Base-by-base conservation (phyloP, 1,284 basidiomycete genomes). In the Porogramme epimiltina region DNA sequence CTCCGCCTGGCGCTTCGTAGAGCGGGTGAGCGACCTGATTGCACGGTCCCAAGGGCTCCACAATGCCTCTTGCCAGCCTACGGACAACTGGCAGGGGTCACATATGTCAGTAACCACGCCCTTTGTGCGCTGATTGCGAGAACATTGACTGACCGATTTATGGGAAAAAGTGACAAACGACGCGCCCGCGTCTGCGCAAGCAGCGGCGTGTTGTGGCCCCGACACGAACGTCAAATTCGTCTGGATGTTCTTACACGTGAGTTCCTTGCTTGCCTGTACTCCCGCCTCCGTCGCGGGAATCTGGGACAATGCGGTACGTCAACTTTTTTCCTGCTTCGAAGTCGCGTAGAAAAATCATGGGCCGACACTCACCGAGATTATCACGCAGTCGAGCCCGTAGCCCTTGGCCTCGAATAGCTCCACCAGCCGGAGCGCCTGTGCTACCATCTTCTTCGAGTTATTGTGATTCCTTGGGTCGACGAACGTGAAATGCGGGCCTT, bases 221-320 rank as follows among this genome's bases (percentile, higher is more conserved):
- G 77, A 73, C 19, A 84, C 80, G 44, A 77, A 60, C 31, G 70
- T 72, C 36, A 87, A 63, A 62, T 83, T 81, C 4, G 76, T 78
- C 34, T 73, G 66, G 34, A 84, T 75, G 46, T 76, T 58, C 40
- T 62, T 62, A 5, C 63, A 52, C 37, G 70, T 64, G 16, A 85
- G 72, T 36, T 63, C 55, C 31, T 62, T 66, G 0, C 80, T 74
- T 5, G 84, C 82, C n/a, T 52, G 49, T 15, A 85, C 70, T 15
- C 83, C 84, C 19, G 67, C 68, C 40, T 77, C 72, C 2, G 81
- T 84, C 10, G 83, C 82, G 25, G 83, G 80, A 41, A 87, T 75
- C 83, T 85, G 49, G 22, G 8, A n/a, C 13, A n/a, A 16, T 16
- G 9, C 13, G 34, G 34, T 37, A 16, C 34, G 34, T 37, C n/a